Evolutionary conservation across 2,329 filamentous ascomycete species (phyloP).

Genomic region (Aspergillus quadrilineatus): DNA sequence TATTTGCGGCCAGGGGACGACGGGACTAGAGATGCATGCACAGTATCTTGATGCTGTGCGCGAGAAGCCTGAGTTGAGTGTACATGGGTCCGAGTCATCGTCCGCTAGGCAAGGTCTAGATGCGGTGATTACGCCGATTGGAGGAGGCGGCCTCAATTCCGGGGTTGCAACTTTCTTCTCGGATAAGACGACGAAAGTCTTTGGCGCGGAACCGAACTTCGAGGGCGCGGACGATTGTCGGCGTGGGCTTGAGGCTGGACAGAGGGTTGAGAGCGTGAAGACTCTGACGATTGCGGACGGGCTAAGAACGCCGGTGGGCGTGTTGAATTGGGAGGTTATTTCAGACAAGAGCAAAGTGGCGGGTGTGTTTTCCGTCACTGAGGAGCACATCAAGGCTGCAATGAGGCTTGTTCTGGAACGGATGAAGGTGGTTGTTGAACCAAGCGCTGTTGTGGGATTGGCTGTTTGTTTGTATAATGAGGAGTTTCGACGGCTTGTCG

Average conservation of each 20-base stretch:
- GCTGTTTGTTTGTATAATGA: conserved; percentile 83
- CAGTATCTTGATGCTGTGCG: conserved; percentile 63
- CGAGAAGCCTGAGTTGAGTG: conserved; percentile 27
- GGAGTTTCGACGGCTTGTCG: conserved; percentile 70
- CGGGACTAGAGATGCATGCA: conserved; percentile 75
- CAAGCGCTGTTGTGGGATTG: conserved; percentile 78
- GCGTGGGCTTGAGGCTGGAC: conserved; percentile 64
- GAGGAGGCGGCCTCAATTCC: conserved; percentile 83
- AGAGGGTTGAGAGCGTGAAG: conserved; percentile 66
- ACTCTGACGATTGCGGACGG: conserved; percentile 86
- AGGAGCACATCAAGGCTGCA: conserved; percentile 76
- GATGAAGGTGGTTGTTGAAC: conserved; percentile 88
- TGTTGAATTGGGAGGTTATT: conserved; percentile 74
- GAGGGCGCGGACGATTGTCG: conserved; percentile 81
- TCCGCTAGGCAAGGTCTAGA: conserved; percentile 47
- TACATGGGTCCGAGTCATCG: conserved; percentile 3
- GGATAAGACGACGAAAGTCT: conserved; percentile 71
- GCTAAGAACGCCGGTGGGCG: conserved; percentile 76
- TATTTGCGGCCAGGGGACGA: conserved; percentile 89
- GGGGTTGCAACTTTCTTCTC: conserved; percentile 74
- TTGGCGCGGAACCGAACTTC: conserved; percentile 81
- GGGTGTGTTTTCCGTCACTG: conserved; percentile 71
- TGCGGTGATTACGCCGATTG: conserved; percentile 77
- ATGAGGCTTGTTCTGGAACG: conserved; percentile 79
- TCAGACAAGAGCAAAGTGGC: conserved; percentile 67